Conservation (phyloP, 2,329 filamentous ascomycete species). For the Aspergillus calidoustus region DNA sequence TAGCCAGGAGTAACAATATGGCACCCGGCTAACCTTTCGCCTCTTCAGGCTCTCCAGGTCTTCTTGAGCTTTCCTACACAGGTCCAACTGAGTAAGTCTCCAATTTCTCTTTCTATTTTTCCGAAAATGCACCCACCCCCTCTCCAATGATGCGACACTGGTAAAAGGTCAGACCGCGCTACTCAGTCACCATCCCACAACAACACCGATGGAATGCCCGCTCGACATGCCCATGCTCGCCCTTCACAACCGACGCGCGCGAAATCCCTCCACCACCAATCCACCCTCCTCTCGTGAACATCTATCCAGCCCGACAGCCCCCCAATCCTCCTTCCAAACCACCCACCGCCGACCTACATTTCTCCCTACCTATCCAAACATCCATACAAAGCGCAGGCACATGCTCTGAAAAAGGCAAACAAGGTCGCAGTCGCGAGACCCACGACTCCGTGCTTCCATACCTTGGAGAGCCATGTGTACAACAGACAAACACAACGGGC, state of each 20-base stretch:
- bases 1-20: neutral
- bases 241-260: slow-evolving; percentile 1
- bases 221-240: neutral
- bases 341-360: neutral
- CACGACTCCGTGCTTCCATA: slow-evolving; percentile 25
- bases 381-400: slow-evolving; percentile 29
- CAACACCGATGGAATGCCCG: slow-evolving; percentile 32
- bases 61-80: neutral
- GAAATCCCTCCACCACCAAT: slow-evolving; percentile 18
- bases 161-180: slow-evolving; percentile 52
- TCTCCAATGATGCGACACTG: slow-evolving; percentile 51
- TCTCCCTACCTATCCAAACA: slow-evolving; percentile 12
- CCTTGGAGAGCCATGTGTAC: slow-evolving; percentile 36
- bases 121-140: neutral
- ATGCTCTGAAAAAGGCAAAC: slow-evolving; percentile 30
- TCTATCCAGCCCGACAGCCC: neutral
- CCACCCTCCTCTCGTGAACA: slow-evolving; percentile 4
- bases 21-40: neutral
- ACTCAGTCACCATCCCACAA: slow-evolving; percentile 17
- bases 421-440: slow-evolving; percentile 30
- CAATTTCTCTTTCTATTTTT: neutral
- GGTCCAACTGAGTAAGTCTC: neutral
- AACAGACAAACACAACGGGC: slow-evolving; percentile 24
- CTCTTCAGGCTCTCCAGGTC: neutral
- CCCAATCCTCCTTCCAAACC: neutral